Evolutionary conservation across 164 flowering plant species (phyloP), one percentile per base, ranked within the genome.

Genomic region (Vitis vinifera): DNA sequence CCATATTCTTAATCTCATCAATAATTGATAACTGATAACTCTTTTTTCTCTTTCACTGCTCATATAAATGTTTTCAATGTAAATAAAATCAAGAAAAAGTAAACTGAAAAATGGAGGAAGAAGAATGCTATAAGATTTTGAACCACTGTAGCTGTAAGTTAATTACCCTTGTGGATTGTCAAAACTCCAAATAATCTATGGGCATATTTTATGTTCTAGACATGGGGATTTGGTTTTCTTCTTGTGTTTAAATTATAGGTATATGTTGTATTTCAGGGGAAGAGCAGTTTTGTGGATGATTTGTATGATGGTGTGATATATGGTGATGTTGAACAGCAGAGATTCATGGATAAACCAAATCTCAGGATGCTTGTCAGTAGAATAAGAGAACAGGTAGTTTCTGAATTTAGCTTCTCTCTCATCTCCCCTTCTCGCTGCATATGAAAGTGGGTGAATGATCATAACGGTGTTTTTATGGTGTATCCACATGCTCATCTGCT

Each of bases 371-470:
- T 88, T 61, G 76, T 91, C 65, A 76, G 84, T 71, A 81, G 73
- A 71, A 84, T 91, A 64, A 87, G 93, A 74, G 88, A 89, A 81
- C 89, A 89, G 94, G 93, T 90, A 72, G 23, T 51, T 70, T 44
- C 49, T 66, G 50, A n/a, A 48, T 52, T 48, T 29, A 9, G 49
- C 9, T 63, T 10, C 11, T 62, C 19, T 19, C 19, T 16, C 12
- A 60, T 29, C 51, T 65, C 51, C 65, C 27, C 52, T 13, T 53
- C 23, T 47, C 16, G 4, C 27, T 17, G 0, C 23, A 57, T 19
- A n/a, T 2, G 12, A 2, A 57, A 37, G 44, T 37, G 44, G 44
- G 44, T 37, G 8, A 37, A 37, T 6, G 4, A 6, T 37, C 44
- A 37, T 37, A 37, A 37, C 44, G 0, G 4, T 37, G 44, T 6